Evolutionary conservation across 805 yeast species (phyloP).

Genomic region (Saturnispora gosingensis): DNA sequence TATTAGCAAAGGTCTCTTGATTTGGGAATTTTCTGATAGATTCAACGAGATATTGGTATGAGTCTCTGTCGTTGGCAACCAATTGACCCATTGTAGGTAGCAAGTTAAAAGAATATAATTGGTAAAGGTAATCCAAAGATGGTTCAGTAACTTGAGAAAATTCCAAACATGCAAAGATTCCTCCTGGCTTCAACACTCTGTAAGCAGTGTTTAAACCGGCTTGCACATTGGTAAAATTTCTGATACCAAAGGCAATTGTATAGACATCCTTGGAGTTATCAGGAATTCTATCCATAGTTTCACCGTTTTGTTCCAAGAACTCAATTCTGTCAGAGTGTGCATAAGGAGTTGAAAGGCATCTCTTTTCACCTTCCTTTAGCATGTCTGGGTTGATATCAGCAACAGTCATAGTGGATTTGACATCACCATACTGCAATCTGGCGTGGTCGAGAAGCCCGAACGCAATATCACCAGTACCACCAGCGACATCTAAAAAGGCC

Average conservation of each 20-base stretch:
- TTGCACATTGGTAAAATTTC: conserved; percentile 92
- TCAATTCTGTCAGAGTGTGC: conserved; percentile 62
- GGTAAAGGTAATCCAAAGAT: conserved; percentile 64
- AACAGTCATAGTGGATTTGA: conserved; percentile 70
- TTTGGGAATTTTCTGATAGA: conserved; percentile 85
- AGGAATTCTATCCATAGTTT: conserved; percentile 70
- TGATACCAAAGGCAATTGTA: conserved; percentile 94
- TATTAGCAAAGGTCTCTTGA: conserved; percentile 81
- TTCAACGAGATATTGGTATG: conserved; percentile 93
- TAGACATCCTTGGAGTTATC: conserved; percentile 89
- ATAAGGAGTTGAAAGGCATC: conserved; percentile 52
- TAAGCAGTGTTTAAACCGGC: conserved; percentile 93
- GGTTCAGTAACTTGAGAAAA: conserved; percentile 86
- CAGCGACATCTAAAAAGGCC: conserved; percentile 91
- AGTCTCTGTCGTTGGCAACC: conserved; percentile 89
- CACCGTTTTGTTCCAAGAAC: conserved; percentile 90
- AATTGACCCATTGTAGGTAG: conserved; percentile 94
- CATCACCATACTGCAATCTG: conserved; percentile 64
- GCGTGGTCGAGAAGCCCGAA: conserved; percentile 93
- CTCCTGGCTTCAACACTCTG: conserved; percentile 94
- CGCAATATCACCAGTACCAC: conserved; percentile 98
- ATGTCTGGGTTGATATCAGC: conserved; percentile 95
- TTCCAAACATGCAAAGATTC: conserved; percentile 93
- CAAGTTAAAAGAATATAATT: conserved; percentile 78
- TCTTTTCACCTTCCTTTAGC: conserved; percentile 83